Base-by-base conservation (phyloP, 805 yeast genomes). In the Cyberlindnera veronae region DNA sequence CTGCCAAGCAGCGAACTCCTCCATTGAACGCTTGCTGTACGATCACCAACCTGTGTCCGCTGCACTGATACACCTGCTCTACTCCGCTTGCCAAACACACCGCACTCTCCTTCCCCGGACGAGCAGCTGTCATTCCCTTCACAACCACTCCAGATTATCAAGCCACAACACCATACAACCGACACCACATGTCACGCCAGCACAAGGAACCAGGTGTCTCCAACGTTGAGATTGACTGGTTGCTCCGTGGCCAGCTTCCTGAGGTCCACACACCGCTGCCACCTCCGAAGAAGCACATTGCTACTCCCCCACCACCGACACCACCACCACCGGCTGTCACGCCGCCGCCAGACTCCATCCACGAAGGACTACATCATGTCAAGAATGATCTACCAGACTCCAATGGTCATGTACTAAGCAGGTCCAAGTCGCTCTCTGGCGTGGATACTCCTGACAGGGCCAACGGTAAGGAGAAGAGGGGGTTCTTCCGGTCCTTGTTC, bases 221-320 rank as follows among this genome's bases (percentile, higher is more conserved):
- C 23, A 66, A 63, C 38, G 59, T 60, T 18, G 78, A 74, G 42
- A 69, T 75, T 17, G 76, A 72, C 50, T 75, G 80, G 80, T 66
- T 75, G 41, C 59, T 75, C 16, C 59, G 78, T 43, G 64, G 62
- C 1, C 45, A 46, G 27, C 45, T 47, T 1, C 54, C 60, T 2
- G 50, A 42, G 14, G 29, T 32, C 16, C 33, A 43, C 9, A 21
- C 41, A 27, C 42, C 45, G 13, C 19, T 27, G 19, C 42, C 48
- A 4, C 21, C 24, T 11, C 42, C 45, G 9, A 34, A 34, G 23
- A 39, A 36, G 21, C 46, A 41, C 20, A 33, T 28, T 16, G 38
- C 19, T 3, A 17, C 37, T n/a, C 31, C 44, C 6, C 32, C 41
- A 3, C 19, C 29, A 15, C 39, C 43, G 12, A 29, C 37, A n/a